Evolutionary conservation across 345 rosid genomes (phyloP).

Genomic region (Citrus inodora): DNA sequence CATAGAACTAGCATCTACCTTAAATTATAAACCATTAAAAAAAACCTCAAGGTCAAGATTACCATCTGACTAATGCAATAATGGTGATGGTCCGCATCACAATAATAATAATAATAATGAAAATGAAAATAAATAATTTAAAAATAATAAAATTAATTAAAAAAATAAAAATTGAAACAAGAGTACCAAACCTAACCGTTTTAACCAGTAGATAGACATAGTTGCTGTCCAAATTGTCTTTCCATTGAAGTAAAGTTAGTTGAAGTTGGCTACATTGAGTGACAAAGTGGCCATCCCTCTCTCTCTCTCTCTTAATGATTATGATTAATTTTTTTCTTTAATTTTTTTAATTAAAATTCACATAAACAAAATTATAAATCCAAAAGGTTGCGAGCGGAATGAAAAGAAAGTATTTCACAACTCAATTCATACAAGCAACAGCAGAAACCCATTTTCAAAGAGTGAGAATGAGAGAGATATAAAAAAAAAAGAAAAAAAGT

Average conservation of each 20-base stretch:
- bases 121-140: not conserved
- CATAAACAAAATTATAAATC: conserved; percentile 22
- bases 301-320: conserved; percentile 25
- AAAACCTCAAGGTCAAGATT: not conserved
- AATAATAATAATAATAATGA: not conserved
- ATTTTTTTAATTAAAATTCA: not conserved
- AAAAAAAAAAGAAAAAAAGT: too few species aligned
- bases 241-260: conserved; percentile 47
- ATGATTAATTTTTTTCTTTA: not conserved
- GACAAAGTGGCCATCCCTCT: conserved; percentile 50
- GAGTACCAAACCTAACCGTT: conserved; percentile 32
- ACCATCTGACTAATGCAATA: not conserved
- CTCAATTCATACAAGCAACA: conserved; percentile 16
- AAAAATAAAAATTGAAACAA: not conserved
- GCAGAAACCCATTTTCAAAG: conserved; percentile 23
- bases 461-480: not conserved
- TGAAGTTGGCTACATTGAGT: conserved; percentile 51
- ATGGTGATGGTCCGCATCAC: not conserved
- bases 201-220: conserved; percentile 10
- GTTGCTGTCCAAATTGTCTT: conserved; percentile 48
- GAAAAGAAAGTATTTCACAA: conserved; percentile 13
- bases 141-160: not conserved
- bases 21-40: not conserved
- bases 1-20: not conserved
- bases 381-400: conserved; percentile 19